phyloP scores from a whole-genome alignment of 2,329 filamentous ascomycete species.

The Ustulina deusta region DNA sequence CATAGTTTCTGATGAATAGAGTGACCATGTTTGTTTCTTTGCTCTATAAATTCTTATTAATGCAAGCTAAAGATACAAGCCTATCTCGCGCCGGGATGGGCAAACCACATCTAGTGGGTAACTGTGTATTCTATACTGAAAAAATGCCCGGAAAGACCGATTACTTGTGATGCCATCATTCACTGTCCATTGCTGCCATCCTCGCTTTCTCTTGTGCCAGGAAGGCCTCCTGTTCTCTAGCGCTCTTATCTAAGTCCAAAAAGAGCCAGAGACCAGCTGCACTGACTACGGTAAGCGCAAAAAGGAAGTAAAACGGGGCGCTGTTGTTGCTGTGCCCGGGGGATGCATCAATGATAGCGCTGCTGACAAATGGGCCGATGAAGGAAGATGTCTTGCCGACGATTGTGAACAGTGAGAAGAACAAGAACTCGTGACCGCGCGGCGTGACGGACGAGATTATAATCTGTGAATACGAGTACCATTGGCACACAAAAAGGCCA shows the following conservation, averaged over 20 bases:
- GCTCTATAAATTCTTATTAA: constrained; percentile 20
- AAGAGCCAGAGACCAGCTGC: constrained; percentile 65
- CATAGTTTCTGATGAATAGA: background rate
- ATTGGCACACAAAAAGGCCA: constrained; percentile 74
- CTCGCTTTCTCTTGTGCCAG: constrained; percentile 54
- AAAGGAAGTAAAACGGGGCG: constrained; percentile 75
- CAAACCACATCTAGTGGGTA: background rate
- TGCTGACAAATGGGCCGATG: constrained; percentile 76
- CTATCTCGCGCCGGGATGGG: constrained; percentile 1
- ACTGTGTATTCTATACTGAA: constrained; percentile 1
- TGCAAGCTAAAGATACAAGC: background rate
- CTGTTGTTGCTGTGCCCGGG: constrained; percentile 66
- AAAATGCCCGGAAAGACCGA: background rate
- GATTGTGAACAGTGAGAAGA: constrained; percentile 77
- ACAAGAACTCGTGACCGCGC: constrained; percentile 75
- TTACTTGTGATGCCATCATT: constrained; percentile 10
- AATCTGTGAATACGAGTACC: constrained; percentile 78
- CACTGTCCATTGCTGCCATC: constrained; percentile 32
- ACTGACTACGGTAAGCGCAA: constrained; percentile 68
- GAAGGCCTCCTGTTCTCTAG: constrained; percentile 68
- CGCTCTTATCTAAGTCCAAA: constrained; percentile 71
- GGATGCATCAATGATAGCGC: constrained; percentile 74
- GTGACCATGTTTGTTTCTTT: background rate
- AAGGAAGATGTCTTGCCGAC: constrained; percentile 76
- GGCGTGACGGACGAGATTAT: constrained; percentile 79